These are phyloP conservation scores for Noccaea bulbosa DNA, from an alignment of 345 rosid species.

Conservation along the genomic window DNA sequence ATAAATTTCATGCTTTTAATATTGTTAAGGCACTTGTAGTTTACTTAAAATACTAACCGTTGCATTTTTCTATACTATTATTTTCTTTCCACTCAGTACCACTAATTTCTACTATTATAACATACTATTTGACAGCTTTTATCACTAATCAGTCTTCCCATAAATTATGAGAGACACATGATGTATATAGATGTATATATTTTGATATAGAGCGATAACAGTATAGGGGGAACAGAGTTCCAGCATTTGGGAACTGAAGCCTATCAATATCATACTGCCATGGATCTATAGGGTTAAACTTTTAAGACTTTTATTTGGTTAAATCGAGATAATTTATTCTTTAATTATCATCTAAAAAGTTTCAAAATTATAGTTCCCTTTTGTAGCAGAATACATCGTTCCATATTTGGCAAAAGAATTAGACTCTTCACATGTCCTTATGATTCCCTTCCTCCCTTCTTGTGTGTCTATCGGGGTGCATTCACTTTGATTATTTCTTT, in stretches of 20 bases:
- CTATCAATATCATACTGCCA: slow-evolving; percentile 23
- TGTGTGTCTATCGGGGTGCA: slow-evolving; percentile 38
- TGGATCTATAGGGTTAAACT: slow-evolving; percentile 43
- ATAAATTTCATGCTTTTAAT: too few species aligned
- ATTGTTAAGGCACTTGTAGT: too few species aligned
- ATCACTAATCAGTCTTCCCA: background rate
- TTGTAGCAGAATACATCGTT: slow-evolving; percentile 40
- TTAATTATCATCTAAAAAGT: slow-evolving; percentile 3
- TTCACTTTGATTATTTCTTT: slow-evolving; percentile 4
- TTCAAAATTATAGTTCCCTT: slow-evolving; percentile 27
- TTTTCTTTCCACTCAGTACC: too few species aligned
- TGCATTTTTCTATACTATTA: too few species aligned
- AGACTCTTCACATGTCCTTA: slow-evolving; percentile 33
- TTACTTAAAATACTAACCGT: too few species aligned
- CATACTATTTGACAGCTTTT: background rate
- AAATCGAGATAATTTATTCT: slow-evolving; percentile 22
- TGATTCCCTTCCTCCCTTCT: slow-evolving; percentile 39
- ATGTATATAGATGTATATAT: slow-evolving; percentile 3
- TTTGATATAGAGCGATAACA: slow-evolving; percentile 12
- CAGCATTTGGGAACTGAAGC: slow-evolving; percentile 44
- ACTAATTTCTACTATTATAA: too few species aligned
- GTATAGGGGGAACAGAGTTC: slow-evolving; percentile 45
- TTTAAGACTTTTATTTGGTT: slow-evolving; percentile 28
- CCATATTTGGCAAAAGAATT: slow-evolving; percentile 37
- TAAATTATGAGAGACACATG: background rate